Evolutionary conservation across 139 green algal genomes (phyloP), one percentile per base, ranked within the genome.

Genomic region (Yamagishiella unicocca): DNA sequence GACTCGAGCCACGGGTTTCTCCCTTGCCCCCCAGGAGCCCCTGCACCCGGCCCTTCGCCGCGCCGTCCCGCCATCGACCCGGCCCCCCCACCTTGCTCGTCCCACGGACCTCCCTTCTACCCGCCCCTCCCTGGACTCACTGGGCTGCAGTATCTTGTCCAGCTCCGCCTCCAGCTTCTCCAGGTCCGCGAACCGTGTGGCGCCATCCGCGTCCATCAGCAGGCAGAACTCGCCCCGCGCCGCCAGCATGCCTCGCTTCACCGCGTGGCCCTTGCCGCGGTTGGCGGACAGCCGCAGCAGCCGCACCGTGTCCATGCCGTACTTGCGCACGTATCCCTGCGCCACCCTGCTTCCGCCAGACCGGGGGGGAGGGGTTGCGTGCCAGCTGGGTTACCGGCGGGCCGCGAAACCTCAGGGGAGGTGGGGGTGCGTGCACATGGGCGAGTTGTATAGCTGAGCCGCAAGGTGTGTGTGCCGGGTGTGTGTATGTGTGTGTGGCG

Each of bases 131-230:
- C n/a, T 10, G 43, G 17, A 38, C 80, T 67, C 45, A 86, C 80
- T 64, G 17, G 71, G 53, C 72, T 62, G 45, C 83, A 88, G 42
- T 31, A 72, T 38, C 42, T 67, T 61, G 4, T 75, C 87, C 81
- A 98, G 83, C 58, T 89, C 91, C 12, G 42, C 87, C 87, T 98
- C 94, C 40, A 99, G 91, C 25, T 89, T 91, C 84, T 98, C 96
- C 82, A 99, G 46, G 83, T 99, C 97, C 4, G 86, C 91, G 38
- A 99, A 90, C 1, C 90, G 85, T 8, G 97, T 99, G 17, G 97
- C 97, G 6, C 96, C 93, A 35, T 95, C 92, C 90, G 90, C 95
- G 79, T 99, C 97, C 90, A 96, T 94, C 54, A 99, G 95, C 53
- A 99, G 94, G 25, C 97, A 79, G 85, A 90, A 88, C 91, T 97